Percentiles rank a stretch among this genome's conserved stretches.
These are phyloP conservation scores for Raphanus raphanistrum DNA, from an alignment of 345 rosid species.

Conservation along the genomic window DNA sequence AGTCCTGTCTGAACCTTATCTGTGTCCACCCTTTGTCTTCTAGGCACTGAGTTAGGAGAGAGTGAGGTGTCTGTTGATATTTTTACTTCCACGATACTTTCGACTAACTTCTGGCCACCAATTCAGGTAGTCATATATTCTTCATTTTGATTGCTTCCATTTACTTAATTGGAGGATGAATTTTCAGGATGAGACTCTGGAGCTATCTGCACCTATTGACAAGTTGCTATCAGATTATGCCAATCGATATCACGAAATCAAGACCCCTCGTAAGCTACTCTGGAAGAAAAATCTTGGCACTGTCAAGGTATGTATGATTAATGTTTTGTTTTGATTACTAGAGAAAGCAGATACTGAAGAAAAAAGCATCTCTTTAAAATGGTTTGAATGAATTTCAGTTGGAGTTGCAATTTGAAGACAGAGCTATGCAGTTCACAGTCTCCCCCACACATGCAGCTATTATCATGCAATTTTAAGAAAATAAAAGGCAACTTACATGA, in stretches of 20 bases:
- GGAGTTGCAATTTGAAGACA: constrained; percentile 91
- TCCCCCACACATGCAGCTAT: constrained; percentile 89
- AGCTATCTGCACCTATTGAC: constrained; percentile 69
- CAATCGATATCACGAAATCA: constrained; percentile 70
- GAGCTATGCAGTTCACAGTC: constrained; percentile 72
- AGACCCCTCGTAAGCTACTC: constrained; percentile 89
- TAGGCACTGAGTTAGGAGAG: constrained; percentile 50
- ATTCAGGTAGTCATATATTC: constrained; percentile 61
- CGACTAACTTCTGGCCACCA: constrained; percentile 97
- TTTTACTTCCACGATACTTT: constrained; percentile 78
- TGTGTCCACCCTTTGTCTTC: constrained; percentile 17
- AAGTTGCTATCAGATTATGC: constrained; percentile 82
- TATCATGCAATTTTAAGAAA: constrained; percentile 93
- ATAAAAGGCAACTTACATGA: constrained; percentile 53
- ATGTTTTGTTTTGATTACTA: neutral
- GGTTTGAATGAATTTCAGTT: constrained; percentile 51
- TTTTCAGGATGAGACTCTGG: constrained; percentile 82
- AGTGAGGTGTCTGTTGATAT: constrained; percentile 56
- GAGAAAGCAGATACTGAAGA: neutral
- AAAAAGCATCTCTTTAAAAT: neutral
- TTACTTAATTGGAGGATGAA: constrained; percentile 5
- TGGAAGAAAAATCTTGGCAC: constrained; percentile 99
- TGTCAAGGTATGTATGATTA: constrained; percentile 57
- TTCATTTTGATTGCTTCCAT: neutral
- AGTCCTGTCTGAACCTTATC: constrained; percentile 18